A percentile compares a stretch with the other conserved stretches of the same genome.
phyloP scores from a whole-genome alignment of 2,329 filamentous ascomycete species.

The Aspergillus puulaauensis region DNA sequence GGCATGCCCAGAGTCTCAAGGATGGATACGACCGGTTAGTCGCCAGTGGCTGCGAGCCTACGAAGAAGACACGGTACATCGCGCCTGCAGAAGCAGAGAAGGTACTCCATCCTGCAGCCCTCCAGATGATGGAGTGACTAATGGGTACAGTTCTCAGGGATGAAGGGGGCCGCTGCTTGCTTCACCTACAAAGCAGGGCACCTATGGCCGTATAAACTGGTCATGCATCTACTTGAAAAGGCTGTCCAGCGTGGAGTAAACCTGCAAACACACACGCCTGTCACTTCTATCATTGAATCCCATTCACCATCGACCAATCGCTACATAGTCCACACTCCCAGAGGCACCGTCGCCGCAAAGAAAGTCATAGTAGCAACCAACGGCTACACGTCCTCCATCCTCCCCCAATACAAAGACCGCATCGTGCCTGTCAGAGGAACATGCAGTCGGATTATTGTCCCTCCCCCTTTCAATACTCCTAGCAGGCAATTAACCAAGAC shows the following conservation, averaged over 20 bases:
- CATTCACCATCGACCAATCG: neutral
- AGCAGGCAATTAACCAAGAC: slow-evolving; percentile 38
- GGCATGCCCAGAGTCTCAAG: slow-evolving; percentile 31
- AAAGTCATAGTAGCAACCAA: slow-evolving; percentile 78
- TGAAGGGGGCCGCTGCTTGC: slow-evolving; percentile 37
- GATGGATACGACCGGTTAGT: slow-evolving; percentile 22
- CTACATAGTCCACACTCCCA: slow-evolving; percentile 66
- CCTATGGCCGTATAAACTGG: slow-evolving; percentile 72
- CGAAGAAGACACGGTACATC: slow-evolving; percentile 25
- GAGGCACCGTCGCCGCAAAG: slow-evolving; percentile 64
- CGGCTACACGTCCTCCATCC: slow-evolving; percentile 74
- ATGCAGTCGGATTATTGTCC: slow-evolving; percentile 34
- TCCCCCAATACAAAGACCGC: slow-evolving; percentile 67
- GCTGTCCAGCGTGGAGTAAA: slow-evolving; percentile 48
- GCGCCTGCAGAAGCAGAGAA: slow-evolving; percentile 25
- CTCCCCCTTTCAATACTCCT: slow-evolving; percentile 15
- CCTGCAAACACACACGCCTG: slow-evolving; percentile 55
- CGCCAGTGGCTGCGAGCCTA: slow-evolving; percentile 20
- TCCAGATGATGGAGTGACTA: neutral
- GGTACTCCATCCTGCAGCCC: slow-evolving; percentile 8
- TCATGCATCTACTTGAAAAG: slow-evolving; percentile 69
- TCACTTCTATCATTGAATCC: slow-evolving; percentile 24
- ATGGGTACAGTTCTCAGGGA: slow-evolving; percentile 31
- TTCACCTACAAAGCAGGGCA: slow-evolving; percentile 34
- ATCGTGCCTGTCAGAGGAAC: slow-evolving; percentile 73